A percentile compares a stretch with the other conserved stretches of the same genome.
These are phyloP conservation scores for Sporothrix humicola DNA, from an alignment of 2,329 filamentous ascomycete species.

Conservation along the genomic window DNA sequence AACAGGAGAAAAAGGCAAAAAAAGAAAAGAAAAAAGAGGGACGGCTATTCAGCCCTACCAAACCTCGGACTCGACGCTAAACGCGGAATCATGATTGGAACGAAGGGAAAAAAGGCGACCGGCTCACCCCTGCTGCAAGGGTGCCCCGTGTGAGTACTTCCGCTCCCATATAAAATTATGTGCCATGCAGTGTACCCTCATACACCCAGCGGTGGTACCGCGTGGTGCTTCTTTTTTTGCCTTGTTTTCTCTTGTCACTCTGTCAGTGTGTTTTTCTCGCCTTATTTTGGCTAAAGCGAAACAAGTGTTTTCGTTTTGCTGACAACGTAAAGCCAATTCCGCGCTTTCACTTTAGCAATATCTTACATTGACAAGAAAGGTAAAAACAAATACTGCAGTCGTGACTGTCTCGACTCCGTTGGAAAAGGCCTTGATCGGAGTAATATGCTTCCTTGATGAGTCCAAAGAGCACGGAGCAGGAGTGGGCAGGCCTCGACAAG, in stretches of 20 bases:
- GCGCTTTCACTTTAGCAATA: not conserved
- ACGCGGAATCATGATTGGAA: conserved; percentile 30
- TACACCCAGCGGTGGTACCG: not conserved
- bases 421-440: not conserved
- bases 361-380: not conserved
- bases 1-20: not conserved
- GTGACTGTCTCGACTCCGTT: not conserved
- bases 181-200: not conserved
- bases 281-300: conserved; percentile 15
- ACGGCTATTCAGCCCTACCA: conserved; percentile 30
- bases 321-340: not conserved
- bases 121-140: conserved; percentile 4
- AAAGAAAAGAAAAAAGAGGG: not conserved
- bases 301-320: not conserved
- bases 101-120: conserved; percentile 11
- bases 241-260: not conserved
- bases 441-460: not conserved
- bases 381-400: not conserved
- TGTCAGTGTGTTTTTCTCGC: not conserved
- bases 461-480: not conserved
- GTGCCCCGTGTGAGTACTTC: not conserved
- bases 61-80: conserved; percentile 29
- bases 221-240: conserved; percentile 1
- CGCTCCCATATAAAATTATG: not conserved
- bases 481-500: not conserved